Conservation (phyloP, 73 alveolate genomes). For the Paramecium biaurelia region DNA sequence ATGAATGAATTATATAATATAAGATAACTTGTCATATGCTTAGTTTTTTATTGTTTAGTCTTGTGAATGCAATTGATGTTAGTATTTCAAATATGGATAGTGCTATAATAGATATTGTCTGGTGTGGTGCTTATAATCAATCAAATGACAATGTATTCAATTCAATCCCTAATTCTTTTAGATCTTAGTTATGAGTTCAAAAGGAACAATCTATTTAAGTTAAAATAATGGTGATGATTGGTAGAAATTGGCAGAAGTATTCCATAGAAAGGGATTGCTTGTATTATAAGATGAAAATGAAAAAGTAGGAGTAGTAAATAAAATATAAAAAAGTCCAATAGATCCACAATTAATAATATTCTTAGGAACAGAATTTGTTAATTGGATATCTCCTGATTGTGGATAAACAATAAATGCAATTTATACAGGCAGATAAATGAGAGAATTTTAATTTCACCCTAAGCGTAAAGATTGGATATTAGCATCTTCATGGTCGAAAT, state of each 20-base stretch:
- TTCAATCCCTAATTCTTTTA: background rate
- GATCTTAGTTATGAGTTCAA: conserved; percentile 74
- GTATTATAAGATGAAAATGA: conserved; percentile 38
- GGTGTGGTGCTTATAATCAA: conserved; percentile 79
- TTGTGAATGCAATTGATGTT: background rate
- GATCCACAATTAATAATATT: conserved; percentile 78
- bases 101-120: conserved; percentile 59
- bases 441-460: conserved; percentile 90
- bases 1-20: background rate
- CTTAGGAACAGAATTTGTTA: conserved; percentile 79
- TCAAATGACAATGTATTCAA: background rate
- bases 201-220: conserved; percentile 73
- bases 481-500: conserved; percentile 84
- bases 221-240: conserved; percentile 81
- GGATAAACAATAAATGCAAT: conserved; percentile 79
- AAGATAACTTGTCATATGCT: background rate
- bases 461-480: conserved; percentile 82
- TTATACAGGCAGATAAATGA: conserved; percentile 76
- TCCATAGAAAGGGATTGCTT: conserved; percentile 53
- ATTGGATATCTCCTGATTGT: conserved; percentile 88
- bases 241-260: conserved; percentile 64
- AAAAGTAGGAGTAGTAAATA: conserved; percentile 77
- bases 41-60: background rate
- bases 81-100: conserved; percentile 52
- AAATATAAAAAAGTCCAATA: conserved; percentile 71